A percentile compares a stretch with the other conserved stretches of the same genome.
Conservation (phyloP, 176 grass and related monocot species). For the Oryza nivara region DNA sequence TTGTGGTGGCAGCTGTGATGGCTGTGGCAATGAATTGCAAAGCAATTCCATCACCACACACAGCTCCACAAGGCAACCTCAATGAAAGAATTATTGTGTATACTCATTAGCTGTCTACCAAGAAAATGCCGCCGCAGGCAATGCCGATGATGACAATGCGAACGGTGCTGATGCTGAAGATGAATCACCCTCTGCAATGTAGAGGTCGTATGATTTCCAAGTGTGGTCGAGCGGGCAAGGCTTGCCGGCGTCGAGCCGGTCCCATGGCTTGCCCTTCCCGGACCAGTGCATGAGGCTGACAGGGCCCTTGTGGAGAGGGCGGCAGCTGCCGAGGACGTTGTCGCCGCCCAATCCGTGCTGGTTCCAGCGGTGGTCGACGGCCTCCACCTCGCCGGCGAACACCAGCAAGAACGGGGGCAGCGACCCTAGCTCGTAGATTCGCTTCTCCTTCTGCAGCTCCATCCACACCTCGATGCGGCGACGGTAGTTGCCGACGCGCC, state of each 20-base stretch:
- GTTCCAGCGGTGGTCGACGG: slow-evolving; percentile 91
- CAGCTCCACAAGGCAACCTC: slow-evolving; percentile 18
- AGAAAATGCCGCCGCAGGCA: slow-evolving; percentile 46
- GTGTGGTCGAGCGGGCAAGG: slow-evolving; percentile 78
- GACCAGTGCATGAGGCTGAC: slow-evolving; percentile 96
- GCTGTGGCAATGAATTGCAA: slow-evolving; percentile 33
- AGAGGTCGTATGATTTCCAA: slow-evolving; percentile 82
- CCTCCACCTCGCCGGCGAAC: slow-evolving; percentile 85
- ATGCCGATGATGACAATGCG: slow-evolving; percentile 45
- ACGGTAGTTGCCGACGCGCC: slow-evolving; percentile 74
- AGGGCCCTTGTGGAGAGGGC: slow-evolving; percentile 74
- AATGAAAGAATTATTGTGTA: slow-evolving; percentile 53
- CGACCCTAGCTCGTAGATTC: slow-evolving; percentile 91
- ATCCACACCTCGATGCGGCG: slow-evolving; percentile 77
- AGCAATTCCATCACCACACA: slow-evolving; percentile 36
- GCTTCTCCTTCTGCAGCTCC: slow-evolving; percentile 65
- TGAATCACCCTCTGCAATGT: slow-evolving; percentile 36
- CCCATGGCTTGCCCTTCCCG: slow-evolving; percentile 91
- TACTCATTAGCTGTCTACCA: slow-evolving; percentile 51
- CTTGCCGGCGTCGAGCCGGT: slow-evolving; percentile 67
- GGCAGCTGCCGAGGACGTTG: slow-evolving; percentile 81
- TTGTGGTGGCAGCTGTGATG: slow-evolving; percentile 27
- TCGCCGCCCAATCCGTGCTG: slow-evolving; percentile 94
- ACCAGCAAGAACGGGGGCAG: slow-evolving; percentile 86
- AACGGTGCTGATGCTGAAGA: slow-evolving; percentile 39